phyloP scores from a whole-genome alignment of 1,284 basidiomycete species.

The Sporisorium scitamineum region DNA sequence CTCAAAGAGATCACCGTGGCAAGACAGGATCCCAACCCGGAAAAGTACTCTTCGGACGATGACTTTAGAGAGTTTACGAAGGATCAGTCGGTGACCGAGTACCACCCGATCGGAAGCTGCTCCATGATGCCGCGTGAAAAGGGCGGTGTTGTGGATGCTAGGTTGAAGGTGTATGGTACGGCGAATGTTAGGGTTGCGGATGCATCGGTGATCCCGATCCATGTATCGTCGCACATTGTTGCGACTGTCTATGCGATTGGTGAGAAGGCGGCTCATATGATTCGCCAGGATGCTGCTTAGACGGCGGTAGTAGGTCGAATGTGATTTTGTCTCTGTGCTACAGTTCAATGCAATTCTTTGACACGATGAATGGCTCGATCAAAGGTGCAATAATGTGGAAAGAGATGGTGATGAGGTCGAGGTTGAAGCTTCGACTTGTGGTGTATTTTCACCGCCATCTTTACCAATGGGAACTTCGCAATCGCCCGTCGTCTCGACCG shows the following conservation, averaged over 20 bases:
- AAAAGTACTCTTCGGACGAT: constrained; percentile 32
- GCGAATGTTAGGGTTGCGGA: constrained; percentile 74
- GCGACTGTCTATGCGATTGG: constrained; percentile 50
- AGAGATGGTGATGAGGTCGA: background rate
- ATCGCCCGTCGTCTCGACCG: no score
- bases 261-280: constrained; percentile 54
- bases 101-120: constrained; percentile 74
- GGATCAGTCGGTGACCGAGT: constrained; percentile 56
- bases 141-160: constrained; percentile 78
- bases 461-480: no score
- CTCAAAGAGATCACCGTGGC: constrained; percentile 45
- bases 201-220: constrained; percentile 56
- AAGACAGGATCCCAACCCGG: constrained; percentile 47
- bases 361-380: no score
- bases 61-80: constrained; percentile 52
- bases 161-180: constrained; percentile 77
- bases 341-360: background rate
- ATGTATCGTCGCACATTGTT: constrained; percentile 48
- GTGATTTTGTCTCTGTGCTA: background rate
- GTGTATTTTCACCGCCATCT: no score
- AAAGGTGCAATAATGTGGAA: no score
- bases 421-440: background rate
- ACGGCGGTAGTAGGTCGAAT: background rate
- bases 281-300: constrained; percentile 33
- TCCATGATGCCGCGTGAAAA: constrained; percentile 76